Conservation (phyloP, 768 basidiomycete genomes). For the Saitozyma podzolica region DNA sequence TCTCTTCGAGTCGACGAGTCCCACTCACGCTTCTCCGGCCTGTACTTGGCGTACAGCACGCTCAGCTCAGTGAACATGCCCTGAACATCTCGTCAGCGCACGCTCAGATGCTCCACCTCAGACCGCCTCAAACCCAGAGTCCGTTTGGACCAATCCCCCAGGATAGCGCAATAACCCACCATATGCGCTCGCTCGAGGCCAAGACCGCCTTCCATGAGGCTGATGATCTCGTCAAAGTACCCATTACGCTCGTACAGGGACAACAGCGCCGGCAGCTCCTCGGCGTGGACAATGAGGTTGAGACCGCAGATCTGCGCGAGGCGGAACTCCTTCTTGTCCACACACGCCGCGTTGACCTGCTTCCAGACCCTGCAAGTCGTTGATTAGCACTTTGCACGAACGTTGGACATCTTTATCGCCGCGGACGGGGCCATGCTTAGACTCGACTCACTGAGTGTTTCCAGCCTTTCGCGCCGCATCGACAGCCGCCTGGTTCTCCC, state of each 20-base stretch:
- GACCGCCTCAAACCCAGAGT: not conserved
- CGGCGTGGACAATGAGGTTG: slow-evolving; percentile 71
- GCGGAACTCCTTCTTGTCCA: slow-evolving; percentile 96
- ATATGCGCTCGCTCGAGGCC: slow-evolving; percentile 95
- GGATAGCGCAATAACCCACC: slow-evolving; percentile 23
- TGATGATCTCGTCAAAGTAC: slow-evolving; percentile 90
- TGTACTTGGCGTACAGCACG: slow-evolving; percentile 90
- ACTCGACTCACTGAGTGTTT: slow-evolving; percentile 79
- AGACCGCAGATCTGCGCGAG: slow-evolving; percentile 98
- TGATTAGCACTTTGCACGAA: not conserved
- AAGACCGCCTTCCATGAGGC: slow-evolving; percentile 87
- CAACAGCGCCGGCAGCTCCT: slow-evolving; percentile 60
- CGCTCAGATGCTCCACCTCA: too few relatives aligned
- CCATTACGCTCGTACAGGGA: slow-evolving; percentile 86
- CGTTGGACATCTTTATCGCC: not conserved
- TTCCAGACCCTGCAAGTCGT: slow-evolving; percentile 84
- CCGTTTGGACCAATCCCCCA: not conserved
- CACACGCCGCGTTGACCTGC: slow-evolving; percentile 96
- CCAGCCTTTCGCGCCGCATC: slow-evolving; percentile 99
- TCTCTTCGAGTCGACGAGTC: slow-evolving; percentile 12
- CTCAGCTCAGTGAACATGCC: slow-evolving; percentile 96
- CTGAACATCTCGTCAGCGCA: slow-evolving; percentile 22
- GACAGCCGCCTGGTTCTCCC: slow-evolving; percentile 96
- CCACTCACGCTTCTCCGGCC: slow-evolving; percentile 78
- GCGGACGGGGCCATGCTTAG: not conserved